Conservation (phyloP, 2,329 filamentous ascomycete genomes). For the Claviceps spartinae region DNA sequence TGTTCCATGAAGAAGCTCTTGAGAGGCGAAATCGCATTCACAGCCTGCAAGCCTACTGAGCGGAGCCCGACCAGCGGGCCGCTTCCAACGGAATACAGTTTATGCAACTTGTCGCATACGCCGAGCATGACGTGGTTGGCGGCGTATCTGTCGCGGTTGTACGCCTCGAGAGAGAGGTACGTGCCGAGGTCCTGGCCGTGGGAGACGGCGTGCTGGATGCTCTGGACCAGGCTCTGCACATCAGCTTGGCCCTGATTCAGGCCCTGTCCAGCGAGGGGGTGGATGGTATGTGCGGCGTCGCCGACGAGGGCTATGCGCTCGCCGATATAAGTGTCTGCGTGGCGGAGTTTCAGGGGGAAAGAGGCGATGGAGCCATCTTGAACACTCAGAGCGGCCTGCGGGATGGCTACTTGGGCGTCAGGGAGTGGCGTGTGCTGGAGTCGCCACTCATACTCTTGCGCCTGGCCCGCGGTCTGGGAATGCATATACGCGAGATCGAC, state of each 20-base stretch:
- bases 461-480: slow-evolving; percentile 41
- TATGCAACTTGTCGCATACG: slow-evolving; percentile 81
- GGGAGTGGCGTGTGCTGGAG: slow-evolving; percentile 50
- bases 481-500: slow-evolving; percentile 79
- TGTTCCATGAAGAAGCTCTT: slow-evolving; percentile 81
- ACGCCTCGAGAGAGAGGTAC: slow-evolving; percentile 64
- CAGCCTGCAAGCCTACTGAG: slow-evolving; percentile 60
- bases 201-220: slow-evolving; percentile 61
- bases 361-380: slow-evolving; percentile 73
- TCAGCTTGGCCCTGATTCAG: slow-evolving; percentile 89
- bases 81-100: slow-evolving; percentile 69
- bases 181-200: slow-evolving; percentile 83
- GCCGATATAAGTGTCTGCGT: slow-evolving; percentile 85
- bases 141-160: slow-evolving; percentile 68
- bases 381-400: slow-evolving; percentile 53
- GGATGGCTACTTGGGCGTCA: slow-evolving; percentile 39
- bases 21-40: slow-evolving; percentile 60
- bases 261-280: slow-evolving; percentile 88
- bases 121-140: slow-evolving; percentile 69
- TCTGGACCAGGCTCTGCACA: slow-evolving; percentile 61
- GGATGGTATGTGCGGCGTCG: slow-evolving; percentile 88
- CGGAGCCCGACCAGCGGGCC: slow-evolving; percentile 70
- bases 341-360: slow-evolving; percentile 81
- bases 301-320: slow-evolving; percentile 87
- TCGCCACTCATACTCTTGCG: slow-evolving; percentile 76